Evolutionary conservation across 768 basidiomycete genomes (phyloP).

Genomic region (Galerina sulciceps): DNA sequence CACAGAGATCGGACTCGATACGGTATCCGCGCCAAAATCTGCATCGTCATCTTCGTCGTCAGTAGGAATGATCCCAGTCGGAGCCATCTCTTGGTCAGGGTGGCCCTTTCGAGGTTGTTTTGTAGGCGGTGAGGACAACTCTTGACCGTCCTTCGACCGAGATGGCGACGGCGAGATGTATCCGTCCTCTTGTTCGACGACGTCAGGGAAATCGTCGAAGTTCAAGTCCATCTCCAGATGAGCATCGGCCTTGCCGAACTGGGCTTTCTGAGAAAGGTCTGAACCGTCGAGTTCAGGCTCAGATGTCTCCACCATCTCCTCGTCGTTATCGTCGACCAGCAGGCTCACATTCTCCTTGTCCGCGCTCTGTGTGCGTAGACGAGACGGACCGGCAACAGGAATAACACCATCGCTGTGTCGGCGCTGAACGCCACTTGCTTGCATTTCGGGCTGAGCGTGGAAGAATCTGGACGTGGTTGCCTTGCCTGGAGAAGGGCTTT

Average conservation of each 20-base stretch:
- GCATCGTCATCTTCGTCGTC: conserved; percentile 26
- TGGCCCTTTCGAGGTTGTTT: conserved; percentile 17
- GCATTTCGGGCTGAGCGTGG: conserved; percentile 9
- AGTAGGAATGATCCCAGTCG: conserved; percentile 13
- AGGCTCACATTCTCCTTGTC: conserved; percentile 50
- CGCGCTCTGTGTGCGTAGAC: conserved; percentile 20
- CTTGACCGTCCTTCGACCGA: conserved; percentile 59
- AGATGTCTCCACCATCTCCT: conserved; percentile 25
- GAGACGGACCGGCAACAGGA: conserved; percentile 38
- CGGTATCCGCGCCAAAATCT: conserved; percentile 23
- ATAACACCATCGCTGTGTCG: conserved; percentile 22
- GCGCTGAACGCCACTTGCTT: conserved; percentile 14
- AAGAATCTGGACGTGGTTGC: conserved; percentile 45
- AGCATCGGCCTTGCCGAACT: conserved; percentile 35
- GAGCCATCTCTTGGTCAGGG: background rate
- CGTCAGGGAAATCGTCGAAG: conserved; percentile 43
- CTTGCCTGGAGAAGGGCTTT: conserved; percentile 21
- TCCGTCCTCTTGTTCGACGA: conserved; percentile 77
- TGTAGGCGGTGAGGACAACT: conserved; percentile 65
- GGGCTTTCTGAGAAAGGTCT: conserved; percentile 39
- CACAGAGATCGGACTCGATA: conserved; percentile 33
- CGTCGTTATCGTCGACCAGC: conserved; percentile 30
- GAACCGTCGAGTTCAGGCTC: conserved; percentile 29
- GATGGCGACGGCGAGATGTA: conserved; percentile 77
- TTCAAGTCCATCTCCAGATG: conserved; percentile 44